Evolutionary conservation across 1,139 yeast species (phyloP).

Genomic region (Diutina pseudorugosa): DNA sequence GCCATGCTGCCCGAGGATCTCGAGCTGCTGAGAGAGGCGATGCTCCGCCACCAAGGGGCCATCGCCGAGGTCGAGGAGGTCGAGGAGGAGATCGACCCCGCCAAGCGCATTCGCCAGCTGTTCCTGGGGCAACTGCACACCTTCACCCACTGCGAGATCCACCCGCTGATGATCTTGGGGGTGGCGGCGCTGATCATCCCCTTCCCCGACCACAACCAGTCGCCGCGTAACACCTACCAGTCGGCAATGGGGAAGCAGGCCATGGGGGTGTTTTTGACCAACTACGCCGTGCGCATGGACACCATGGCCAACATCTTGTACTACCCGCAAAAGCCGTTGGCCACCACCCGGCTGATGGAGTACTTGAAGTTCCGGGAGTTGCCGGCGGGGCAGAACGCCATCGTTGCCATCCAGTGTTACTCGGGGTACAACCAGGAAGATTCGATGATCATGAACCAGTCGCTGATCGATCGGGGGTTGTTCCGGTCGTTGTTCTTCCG

Average conservation of each 20-base stretch:
- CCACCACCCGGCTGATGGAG: slow-evolving; percentile 98
- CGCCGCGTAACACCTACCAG: slow-evolving; percentile 98
- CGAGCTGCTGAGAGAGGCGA: slow-evolving; percentile 47
- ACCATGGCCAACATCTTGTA: slow-evolving; percentile 97
- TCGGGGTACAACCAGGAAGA: slow-evolving; percentile 99
- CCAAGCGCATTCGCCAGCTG: slow-evolving; percentile 74
- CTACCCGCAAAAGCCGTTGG: slow-evolving; percentile 98
- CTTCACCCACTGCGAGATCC: slow-evolving; percentile 97
- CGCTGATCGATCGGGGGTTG: slow-evolving; percentile 91
- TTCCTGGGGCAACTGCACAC: slow-evolving; percentile 61
- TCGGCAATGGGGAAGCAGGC: slow-evolving; percentile 99
- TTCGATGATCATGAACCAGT: slow-evolving; percentile 99
- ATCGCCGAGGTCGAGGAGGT: slow-evolving; percentile 37
- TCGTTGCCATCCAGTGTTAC: slow-evolving; percentile 96
- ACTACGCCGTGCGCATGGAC: slow-evolving; percentile 95
- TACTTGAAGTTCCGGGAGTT: slow-evolving; percentile 91
- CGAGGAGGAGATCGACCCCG: slow-evolving; percentile 55
- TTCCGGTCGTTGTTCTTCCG: slow-evolving; percentile 93
- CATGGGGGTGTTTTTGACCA: slow-evolving; percentile 98
- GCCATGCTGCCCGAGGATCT: slow-evolving; percentile 98
- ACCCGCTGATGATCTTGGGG: slow-evolving; percentile 97
- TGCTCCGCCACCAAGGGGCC: slow-evolving; percentile 33
- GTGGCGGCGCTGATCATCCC: slow-evolving; percentile 98
- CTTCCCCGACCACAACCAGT: slow-evolving; percentile 98
- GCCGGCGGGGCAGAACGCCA: slow-evolving; percentile 98